These are phyloP conservation scores for Globisporangium viniferum DNA, from an alignment of 352 stramenopile species.

Conservation along the genomic window DNA sequence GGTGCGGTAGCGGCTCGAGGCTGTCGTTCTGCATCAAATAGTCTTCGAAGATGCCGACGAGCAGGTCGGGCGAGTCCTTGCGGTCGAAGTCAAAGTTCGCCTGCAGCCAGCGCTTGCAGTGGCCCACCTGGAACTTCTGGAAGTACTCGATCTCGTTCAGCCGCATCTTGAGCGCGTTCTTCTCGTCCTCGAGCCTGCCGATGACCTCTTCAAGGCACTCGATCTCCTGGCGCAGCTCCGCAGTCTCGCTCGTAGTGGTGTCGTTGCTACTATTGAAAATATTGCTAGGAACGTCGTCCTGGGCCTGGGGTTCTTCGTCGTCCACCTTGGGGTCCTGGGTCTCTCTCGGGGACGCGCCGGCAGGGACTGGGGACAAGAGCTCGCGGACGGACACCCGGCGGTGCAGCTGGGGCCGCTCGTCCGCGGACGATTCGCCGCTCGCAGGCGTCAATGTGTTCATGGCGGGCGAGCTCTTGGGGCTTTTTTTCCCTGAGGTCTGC, in stretches of 20 bases:
- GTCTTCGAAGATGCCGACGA: conserved; percentile 49
- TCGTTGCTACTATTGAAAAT: background rate
- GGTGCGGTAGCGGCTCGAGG: conserved; percentile 43
- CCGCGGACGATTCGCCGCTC: background rate
- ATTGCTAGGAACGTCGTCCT: background rate
- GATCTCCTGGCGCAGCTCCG: conserved; percentile 38
- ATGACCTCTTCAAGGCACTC: conserved; percentile 39
- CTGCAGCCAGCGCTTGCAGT: conserved; percentile 53
- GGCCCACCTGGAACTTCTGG: conserved; percentile 30
- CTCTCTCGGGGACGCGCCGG: background rate
- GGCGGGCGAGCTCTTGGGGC: background rate
- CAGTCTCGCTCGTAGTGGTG: background rate
- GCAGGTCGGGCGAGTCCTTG: conserved; percentile 43
- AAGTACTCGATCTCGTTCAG: conserved; percentile 42
- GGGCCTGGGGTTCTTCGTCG: background rate
- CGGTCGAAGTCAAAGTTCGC: conserved; percentile 58
- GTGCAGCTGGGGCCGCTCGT: conserved; percentile 18
- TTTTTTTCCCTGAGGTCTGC: background rate
- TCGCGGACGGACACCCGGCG: conserved; percentile 16
- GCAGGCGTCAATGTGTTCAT: background rate
- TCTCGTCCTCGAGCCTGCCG: conserved; percentile 39
- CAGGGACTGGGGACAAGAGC: conserved; percentile 2
- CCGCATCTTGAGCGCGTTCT: conserved; percentile 44
- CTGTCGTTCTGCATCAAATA: conserved; percentile 49
- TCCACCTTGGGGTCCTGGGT: background rate